Conservation (phyloP, 805 yeast species). For the Wilhelminamyces savonicus region DNA sequence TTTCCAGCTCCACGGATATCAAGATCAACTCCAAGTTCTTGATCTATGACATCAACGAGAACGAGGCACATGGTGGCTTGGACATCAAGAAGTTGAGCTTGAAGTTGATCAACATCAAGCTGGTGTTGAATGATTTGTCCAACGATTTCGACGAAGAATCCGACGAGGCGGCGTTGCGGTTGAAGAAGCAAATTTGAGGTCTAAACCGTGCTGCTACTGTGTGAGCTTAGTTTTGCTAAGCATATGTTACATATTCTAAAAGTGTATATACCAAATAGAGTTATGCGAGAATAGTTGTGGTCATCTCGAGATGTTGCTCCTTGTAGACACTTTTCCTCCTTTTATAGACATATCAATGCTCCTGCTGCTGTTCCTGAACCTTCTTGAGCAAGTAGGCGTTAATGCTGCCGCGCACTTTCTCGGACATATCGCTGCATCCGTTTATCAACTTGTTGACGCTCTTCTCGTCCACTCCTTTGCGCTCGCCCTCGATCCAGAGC, state of each 20-base stretch:
- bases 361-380: no score
- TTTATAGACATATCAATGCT: no score
- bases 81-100: conserved; percentile 22
- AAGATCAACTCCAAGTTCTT: conserved; percentile 33
- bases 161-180: conserved; percentile 7
- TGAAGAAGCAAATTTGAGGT: no score
- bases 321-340: no score
- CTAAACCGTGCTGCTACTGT: no score
- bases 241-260: no score
- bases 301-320: no score
- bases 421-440: conserved; percentile 40
- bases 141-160: conserved; percentile 11
- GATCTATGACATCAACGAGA: conserved; percentile 16
- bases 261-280: no score
- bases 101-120: conserved; percentile 29
- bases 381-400: conserved; percentile 34
- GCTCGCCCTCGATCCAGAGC: conserved; percentile 41
- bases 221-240: no score
- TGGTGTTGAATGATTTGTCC: conserved; percentile 30
- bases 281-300: no score
- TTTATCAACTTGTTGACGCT: conserved; percentile 24
- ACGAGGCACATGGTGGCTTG: conserved; percentile 14
- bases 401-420: conserved; percentile 36
- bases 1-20: conserved; percentile 29
- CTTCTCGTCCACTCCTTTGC: conserved; percentile 15